Base-by-base conservation (phyloP, 192 early-diverging fungal genomes). In the Haplosporangium gracile region DNA sequence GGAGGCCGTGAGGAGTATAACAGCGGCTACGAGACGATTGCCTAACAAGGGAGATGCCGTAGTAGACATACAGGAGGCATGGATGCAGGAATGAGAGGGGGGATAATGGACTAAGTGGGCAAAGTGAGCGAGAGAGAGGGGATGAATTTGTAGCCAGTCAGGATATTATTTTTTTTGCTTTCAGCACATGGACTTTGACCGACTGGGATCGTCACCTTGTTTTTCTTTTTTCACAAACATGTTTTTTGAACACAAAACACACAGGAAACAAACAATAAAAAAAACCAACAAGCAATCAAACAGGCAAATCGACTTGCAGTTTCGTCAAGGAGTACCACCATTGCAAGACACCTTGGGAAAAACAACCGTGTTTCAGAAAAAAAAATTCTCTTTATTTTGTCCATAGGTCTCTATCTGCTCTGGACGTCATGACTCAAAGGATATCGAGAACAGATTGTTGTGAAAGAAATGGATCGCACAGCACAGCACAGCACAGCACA, bases 11-110 rank as follows among this genome's bases (percentile, higher is more conserved):
- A 78, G 72, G 72, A 72, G 63, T 40, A 78, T 76, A 53, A 78
- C 47, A 39, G 29, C 5, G 82, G 82, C 57, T 83, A 83, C 60
- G 72, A 83, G 53, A 22, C 77, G 10, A 83, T 83, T 16, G 82
- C 71, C 22, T 82, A 77, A 68, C 29, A 40, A 13, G 29, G 18
- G 5, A 65, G 49, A 32, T 8, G 5, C 76, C 4, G 29, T 26
- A 9, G 49, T 34, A 29, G 13, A 8, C 10, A 32, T 7, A 32
- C 60, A 15, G 26, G 8, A 15, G 10, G 1, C 26, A 32, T 32
- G 29, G 9, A 26, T 11, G 32, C 53, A 57, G 53, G 53, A 57
- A 9, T n/a, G 53, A 22, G 22, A 22, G 51, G 18, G 4, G 10
- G 43, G 22, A 55, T 5, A 24, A 47, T 5, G 8, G 45, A 55